Evolutionary conservation across 2,329 filamentous ascomycete genomes (phyloP), one percentile per base, ranked within the genome.

Genomic region (Pseudogymnoascus sp.): DNA sequence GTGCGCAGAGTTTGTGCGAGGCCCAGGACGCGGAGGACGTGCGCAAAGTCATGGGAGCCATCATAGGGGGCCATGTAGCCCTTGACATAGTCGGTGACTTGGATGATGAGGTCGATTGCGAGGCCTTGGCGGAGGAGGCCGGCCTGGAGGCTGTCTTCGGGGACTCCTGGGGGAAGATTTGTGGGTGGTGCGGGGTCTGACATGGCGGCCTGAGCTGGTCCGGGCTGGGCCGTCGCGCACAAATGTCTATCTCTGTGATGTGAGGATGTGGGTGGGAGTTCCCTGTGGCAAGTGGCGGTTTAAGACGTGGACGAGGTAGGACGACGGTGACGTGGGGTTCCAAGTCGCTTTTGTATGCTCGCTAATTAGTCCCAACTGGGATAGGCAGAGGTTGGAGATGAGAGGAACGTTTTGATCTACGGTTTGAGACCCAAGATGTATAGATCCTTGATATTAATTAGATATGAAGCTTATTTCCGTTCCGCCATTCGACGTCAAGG

Each of bases 21-120:
- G n/a, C 83, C 81, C 21, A 92, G 78, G 21, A 97, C 92, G 62
- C 93, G 88, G 67, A 86, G 79, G 71, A 96, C 90, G 75, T 97
- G 93, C 64, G 84, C 79, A 79, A 90, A 96, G 78, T 96, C 91
- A 78, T 97, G 93, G 1, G 91, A 96, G 61, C 86, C 86, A 76
- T 97, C 93, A 76, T 91, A 91, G 67, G 83, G 80, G 53, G 84
- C 79, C 87, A 93, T 93, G 79, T 89, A 91, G 44, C 80, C 78
- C 71, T 85, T 78, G 62, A 91, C 87, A 73, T 87, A 90, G 53
- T 77, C 76, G 17, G 83, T 85, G 65, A 87, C 83, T 60, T 79
- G 72, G 33, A 78, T 75, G 72, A 85, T 77, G 67, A 89, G 78
- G 5, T 65, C 65, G 1, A 6, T 10, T 13, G 59, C 19, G 59